Evolutionary conservation across 2,329 filamentous ascomycete species (phyloP).

Genomic region (Fonsecaea erecta): DNA sequence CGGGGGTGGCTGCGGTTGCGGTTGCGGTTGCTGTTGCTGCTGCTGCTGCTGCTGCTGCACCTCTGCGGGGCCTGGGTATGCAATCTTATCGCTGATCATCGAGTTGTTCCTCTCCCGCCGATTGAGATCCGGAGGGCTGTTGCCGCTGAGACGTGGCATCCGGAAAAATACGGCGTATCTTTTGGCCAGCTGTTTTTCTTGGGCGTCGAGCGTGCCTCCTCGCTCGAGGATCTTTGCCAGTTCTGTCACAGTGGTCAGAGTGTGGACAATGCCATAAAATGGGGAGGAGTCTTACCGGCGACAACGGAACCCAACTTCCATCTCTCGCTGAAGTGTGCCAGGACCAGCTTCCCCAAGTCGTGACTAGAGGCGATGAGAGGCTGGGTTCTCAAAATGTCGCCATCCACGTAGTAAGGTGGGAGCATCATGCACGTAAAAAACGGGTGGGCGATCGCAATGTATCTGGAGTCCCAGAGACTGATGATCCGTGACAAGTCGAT

Average conservation of each 20-base stretch:
- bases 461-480: conserved; percentile 30
- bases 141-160: conserved; percentile 25
- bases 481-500: conserved; percentile 32
- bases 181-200: conserved; percentile 29
- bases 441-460: conserved; percentile 29
- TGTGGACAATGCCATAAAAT: too few species aligned
- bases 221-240: conserved; percentile 29
- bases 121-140: conserved; percentile 17
- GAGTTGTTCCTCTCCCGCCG: conserved; percentile 2
- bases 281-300: conserved; percentile 13
- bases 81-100: conserved; percentile 15
- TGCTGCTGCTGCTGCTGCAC: conserved; percentile 26
- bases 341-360: conserved; percentile 27
- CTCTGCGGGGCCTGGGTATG: conserved; percentile 1
- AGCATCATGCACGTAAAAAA: conserved; percentile 33
- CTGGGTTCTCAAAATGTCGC: conserved; percentile 23
- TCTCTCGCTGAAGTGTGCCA: conserved; percentile 26
- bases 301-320: conserved; percentile 30
- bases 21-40: too few species aligned
- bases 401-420: conserved; percentile 23
- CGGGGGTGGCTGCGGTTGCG: conserved; percentile 15
- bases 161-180: conserved; percentile 31
- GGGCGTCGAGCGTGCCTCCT: conserved; percentile 16
- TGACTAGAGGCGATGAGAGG: conserved; percentile 26
- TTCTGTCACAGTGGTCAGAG: conserved; percentile 12